phyloP scores from a whole-genome alignment of 2,329 filamentous ascomycete genomes.

The Colletotrichum endophyticum region DNA sequence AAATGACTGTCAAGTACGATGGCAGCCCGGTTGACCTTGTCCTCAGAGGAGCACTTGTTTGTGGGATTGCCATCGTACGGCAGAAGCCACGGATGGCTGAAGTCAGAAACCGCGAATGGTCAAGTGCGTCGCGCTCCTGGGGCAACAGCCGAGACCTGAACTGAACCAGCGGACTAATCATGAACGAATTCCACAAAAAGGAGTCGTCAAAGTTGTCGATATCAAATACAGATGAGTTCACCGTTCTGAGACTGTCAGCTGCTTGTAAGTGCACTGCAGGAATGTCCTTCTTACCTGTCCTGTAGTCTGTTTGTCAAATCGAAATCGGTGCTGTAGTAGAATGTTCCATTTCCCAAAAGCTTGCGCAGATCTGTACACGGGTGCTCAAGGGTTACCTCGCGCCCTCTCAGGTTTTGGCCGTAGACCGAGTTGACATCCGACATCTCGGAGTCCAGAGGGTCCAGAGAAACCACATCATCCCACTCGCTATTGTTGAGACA shows the following conservation, averaged over 20 bases:
- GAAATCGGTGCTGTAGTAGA: slow-evolving; percentile 99
- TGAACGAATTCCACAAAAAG: slow-evolving; percentile 98
- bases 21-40: slow-evolving; percentile 73
- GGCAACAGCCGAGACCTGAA: slow-evolving; percentile 83
- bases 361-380: slow-evolving; percentile 92
- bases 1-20: slow-evolving; percentile 87
- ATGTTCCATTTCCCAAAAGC: slow-evolving; percentile 88
- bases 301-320: slow-evolving; percentile 93
- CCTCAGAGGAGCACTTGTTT: slow-evolving; percentile 73
- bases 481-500: slow-evolving; percentile 88
- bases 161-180: slow-evolving; percentile 91
- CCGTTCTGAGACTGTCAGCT: slow-evolving; percentile 54
- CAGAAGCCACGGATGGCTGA: slow-evolving; percentile 95
- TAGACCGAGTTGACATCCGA: slow-evolving; percentile 54
- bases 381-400: slow-evolving; percentile 78
- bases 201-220: slow-evolving; percentile 92
- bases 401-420: slow-evolving; percentile 61
- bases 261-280: slow-evolving; percentile 17
- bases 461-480: slow-evolving; percentile 72
- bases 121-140: slow-evolving; percentile 78
- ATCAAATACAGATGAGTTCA: slow-evolving; percentile 80
- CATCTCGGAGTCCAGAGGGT: slow-evolving; percentile 54
- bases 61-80: slow-evolving; percentile 83
- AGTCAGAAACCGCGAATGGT: slow-evolving; percentile 85
- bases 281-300: slow-evolving; percentile 64